Evolutionary conservation across 352 stramenopile genomes (phyloP).

Genomic region (Blastocystis sp.): DNA sequence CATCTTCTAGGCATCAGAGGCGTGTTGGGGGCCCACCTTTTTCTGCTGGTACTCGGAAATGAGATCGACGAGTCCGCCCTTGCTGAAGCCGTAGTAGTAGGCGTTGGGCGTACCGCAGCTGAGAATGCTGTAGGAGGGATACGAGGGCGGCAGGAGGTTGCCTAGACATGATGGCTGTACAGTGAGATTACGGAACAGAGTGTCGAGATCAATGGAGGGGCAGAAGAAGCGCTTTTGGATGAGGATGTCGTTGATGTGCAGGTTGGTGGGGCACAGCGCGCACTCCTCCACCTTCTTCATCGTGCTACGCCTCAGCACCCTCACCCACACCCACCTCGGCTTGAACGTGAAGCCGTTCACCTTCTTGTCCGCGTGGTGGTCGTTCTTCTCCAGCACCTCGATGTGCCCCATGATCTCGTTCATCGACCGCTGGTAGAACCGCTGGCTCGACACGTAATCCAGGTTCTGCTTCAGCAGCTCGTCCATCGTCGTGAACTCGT

Average conservation of each 20-base stretch:
- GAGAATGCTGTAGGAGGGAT: conserved; percentile 37
- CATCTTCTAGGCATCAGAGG: neutral
- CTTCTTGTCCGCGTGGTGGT: conserved; percentile 15
- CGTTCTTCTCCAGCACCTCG: conserved; percentile 4
- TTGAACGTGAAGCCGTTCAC: conserved; percentile 56
- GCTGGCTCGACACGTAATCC: conserved; percentile 59
- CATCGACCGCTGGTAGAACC: conserved; percentile 38
- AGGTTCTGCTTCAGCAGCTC: conserved; percentile 41
- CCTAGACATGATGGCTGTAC: neutral
- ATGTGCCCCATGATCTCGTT: neutral
- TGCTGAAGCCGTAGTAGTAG: conserved; percentile 27
- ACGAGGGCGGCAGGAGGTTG: conserved; percentile 16
- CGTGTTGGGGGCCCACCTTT: neutral
- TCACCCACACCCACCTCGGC: neutral
- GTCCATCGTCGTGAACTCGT: conserved; percentile 59
- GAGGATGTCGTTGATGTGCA: conserved; percentile 63
- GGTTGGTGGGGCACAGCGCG: conserved; percentile 49
- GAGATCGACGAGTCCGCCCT: conserved; percentile 33
- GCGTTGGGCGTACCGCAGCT: conserved; percentile 56
- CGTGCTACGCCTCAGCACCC: neutral
- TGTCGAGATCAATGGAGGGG: neutral
- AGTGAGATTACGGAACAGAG: conserved; percentile 7
- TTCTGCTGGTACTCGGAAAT: neutral
- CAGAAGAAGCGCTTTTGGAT: conserved; percentile 11
- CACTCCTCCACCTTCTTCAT: conserved; percentile 64